Evolutionary conservation across 441 rosid species (phyloP).

Genomic region (Populus hybrid): DNA sequence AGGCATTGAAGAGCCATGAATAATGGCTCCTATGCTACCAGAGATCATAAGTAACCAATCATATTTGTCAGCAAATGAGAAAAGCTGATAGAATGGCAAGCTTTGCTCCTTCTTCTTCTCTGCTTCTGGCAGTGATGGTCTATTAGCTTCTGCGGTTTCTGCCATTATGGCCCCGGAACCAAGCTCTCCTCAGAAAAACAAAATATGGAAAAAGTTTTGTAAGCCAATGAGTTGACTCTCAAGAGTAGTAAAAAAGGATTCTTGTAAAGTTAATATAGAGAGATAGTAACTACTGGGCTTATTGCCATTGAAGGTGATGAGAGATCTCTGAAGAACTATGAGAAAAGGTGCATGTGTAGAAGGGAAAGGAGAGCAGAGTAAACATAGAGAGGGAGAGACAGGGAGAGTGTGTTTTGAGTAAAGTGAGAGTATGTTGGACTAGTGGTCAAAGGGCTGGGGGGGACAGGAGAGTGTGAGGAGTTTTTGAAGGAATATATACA

Average conservation of each 20-base stretch:
- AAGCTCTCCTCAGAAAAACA: background rate
- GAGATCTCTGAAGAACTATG: constrained; percentile 28
- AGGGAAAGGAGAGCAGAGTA: constrained; percentile 12
- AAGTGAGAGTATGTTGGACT: constrained; percentile 25
- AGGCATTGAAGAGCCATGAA: constrained; percentile 97
- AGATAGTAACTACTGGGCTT: background rate
- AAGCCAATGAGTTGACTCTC: constrained; percentile 4
- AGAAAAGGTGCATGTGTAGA: constrained; percentile 20
- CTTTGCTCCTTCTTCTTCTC: constrained; percentile 97
- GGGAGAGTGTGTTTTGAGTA: background rate
- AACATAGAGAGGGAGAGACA: constrained; percentile 15
- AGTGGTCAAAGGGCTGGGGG: constrained; percentile 40
- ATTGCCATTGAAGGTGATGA: constrained; percentile 31
- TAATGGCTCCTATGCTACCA: constrained; percentile 85
- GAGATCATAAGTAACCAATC: constrained; percentile 73
- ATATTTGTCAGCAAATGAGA: constrained; percentile 87
- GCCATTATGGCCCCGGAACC: constrained; percentile 31
- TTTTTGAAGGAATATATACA: constrained; percentile 13
- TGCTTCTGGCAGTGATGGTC: constrained; percentile 55
- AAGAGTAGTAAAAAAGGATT: background rate
- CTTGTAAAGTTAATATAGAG: constrained; percentile 3
- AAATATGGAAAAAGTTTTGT: background rate
- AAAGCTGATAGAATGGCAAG: constrained; percentile 84
- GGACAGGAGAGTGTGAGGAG: constrained; percentile 4
- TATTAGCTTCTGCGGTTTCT: constrained; percentile 48